Percentiles rank a stretch among this genome's conserved stretches.
Evolutionary conservation across 495 filamentous ascomycete genomes (phyloP).

Genomic region (Talaromyces ruber): DNA sequence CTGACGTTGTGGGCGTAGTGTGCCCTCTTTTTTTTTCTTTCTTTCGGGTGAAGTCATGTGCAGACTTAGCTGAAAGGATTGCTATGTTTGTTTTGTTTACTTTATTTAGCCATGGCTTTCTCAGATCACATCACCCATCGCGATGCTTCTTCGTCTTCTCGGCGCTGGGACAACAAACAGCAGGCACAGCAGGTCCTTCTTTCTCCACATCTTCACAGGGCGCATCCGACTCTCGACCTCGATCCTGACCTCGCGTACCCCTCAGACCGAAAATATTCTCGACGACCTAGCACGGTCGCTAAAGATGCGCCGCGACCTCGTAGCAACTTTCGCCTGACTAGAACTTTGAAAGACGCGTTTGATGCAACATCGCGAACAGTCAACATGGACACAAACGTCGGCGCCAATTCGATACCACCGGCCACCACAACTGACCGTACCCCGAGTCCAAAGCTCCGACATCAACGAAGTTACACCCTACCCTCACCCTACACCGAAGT

Average conservation of each 20-base stretch:
- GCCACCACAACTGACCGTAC: neutral
- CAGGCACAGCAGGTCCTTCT: slow-evolving; percentile 6
- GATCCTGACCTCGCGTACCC: slow-evolving; percentile 13
- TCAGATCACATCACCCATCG: slow-evolving; percentile 15
- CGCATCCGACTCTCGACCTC: slow-evolving; percentile 15
- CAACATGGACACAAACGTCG: slow-evolving; percentile 1
- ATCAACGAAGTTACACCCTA: slow-evolving; percentile 2
- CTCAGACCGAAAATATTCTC: slow-evolving; percentile 19
- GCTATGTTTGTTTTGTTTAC: neutral
- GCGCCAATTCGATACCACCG: neutral
- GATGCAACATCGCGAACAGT: slow-evolving; percentile 15
- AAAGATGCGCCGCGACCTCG: slow-evolving; percentile 21
- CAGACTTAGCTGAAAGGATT: neutral
- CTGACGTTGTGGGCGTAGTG: neutral
- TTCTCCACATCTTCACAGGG: slow-evolving; percentile 20
- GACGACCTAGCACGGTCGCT: slow-evolving; percentile 20
- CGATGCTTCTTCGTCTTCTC: slow-evolving; percentile 19
- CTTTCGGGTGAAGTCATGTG: neutral
- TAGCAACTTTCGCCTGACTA: slow-evolving; percentile 24
- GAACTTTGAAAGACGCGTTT: slow-evolving; percentile 30
- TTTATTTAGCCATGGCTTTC: slow-evolving; percentile 11
- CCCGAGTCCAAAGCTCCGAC: slow-evolving; percentile 1
- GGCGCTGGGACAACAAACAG: slow-evolving; percentile 22
- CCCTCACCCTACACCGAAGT: slow-evolving; percentile 9
- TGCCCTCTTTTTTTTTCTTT: too few relatives aligned